Conservation (phyloP, 2,329 filamentous ascomycete species). For the Penicillium sp. region DNA sequence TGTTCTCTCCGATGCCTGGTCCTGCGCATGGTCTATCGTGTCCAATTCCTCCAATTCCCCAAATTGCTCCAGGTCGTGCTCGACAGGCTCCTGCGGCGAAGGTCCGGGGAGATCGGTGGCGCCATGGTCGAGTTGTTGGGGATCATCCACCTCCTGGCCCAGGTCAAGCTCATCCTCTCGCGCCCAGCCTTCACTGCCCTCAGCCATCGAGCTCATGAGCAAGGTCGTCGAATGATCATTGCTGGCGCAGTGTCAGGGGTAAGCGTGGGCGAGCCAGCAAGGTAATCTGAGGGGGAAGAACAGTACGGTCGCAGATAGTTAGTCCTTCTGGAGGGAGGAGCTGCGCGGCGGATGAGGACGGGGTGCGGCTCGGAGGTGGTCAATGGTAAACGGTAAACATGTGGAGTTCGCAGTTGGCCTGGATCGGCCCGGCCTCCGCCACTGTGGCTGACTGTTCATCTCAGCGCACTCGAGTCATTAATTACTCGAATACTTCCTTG, state of each 20-base stretch:
- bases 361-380: slow-evolving; percentile 14
- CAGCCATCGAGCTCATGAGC: slow-evolving; percentile 72
- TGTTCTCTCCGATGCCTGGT: slow-evolving; percentile 27
- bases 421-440: slow-evolving; percentile 17
- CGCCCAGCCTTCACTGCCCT: slow-evolving; percentile 65
- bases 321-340: neutral
- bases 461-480: neutral
- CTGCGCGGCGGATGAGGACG: slow-evolving; percentile 1
- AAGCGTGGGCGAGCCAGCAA: slow-evolving; percentile 12
- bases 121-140: slow-evolving; percentile 33
- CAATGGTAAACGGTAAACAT: slow-evolving; percentile 19
- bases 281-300: neutral
- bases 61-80: slow-evolving; percentile 22
- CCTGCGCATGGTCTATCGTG: slow-evolving; percentile 29
- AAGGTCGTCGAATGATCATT: slow-evolving; percentile 56
- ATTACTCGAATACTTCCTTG: no score
- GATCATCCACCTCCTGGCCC: slow-evolving; percentile 46
- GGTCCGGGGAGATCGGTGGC: slow-evolving; percentile 25
- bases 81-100: slow-evolving; percentile 23
- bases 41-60: slow-evolving; percentile 30
- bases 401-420: slow-evolving; percentile 13
- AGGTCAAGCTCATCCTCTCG: slow-evolving; percentile 58
- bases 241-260: slow-evolving; percentile 42
- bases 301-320: neutral
- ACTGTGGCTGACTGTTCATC: slow-evolving; percentile 6